phyloP scores from a whole-genome alignment of 768 basidiomycete genomes.

The Leccinum subgranulosum region DNA sequence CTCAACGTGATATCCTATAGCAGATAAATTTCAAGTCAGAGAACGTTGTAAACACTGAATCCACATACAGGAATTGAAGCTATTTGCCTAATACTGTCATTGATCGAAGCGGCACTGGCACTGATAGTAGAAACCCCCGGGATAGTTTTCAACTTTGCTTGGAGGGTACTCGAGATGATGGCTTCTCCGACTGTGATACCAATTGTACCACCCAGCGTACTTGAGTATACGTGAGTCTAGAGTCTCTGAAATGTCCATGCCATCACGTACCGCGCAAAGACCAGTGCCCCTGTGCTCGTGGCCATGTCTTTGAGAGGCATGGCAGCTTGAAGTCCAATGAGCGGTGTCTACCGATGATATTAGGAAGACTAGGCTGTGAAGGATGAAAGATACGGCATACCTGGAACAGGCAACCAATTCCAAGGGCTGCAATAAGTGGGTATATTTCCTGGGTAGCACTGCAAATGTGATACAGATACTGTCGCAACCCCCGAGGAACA shows the following conservation, averaged over 20 bases:
- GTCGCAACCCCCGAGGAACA: background rate
- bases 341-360: conserved; percentile 20
- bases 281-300: conserved; percentile 37
- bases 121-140: conserved; percentile 29
- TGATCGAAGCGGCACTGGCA: conserved; percentile 44
- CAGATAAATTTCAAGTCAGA: conserved; percentile 8
- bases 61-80: conserved; percentile 27
- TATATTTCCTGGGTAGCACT: conserved; percentile 33
- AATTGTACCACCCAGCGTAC: conserved; percentile 70
- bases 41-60: background rate
- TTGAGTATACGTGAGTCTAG: conserved; percentile 23
- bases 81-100: conserved; percentile 45
- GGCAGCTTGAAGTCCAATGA: conserved; percentile 39
- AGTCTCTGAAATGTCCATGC: background rate
- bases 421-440: conserved; percentile 32
- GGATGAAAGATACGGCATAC: background rate
- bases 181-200: conserved; percentile 73
- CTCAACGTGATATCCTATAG: conserved; percentile 29
- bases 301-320: conserved; percentile 48
- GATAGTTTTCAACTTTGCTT: conserved; percentile 13
- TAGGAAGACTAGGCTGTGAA: background rate
- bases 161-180: conserved; percentile 56
- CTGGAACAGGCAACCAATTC: conserved; percentile 36
- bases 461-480: background rate
- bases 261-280: conserved; percentile 29